phyloP scores from a whole-genome alignment of 2,329 filamentous ascomycete species.

The Calonectria pseudoreteaudii region DNA sequence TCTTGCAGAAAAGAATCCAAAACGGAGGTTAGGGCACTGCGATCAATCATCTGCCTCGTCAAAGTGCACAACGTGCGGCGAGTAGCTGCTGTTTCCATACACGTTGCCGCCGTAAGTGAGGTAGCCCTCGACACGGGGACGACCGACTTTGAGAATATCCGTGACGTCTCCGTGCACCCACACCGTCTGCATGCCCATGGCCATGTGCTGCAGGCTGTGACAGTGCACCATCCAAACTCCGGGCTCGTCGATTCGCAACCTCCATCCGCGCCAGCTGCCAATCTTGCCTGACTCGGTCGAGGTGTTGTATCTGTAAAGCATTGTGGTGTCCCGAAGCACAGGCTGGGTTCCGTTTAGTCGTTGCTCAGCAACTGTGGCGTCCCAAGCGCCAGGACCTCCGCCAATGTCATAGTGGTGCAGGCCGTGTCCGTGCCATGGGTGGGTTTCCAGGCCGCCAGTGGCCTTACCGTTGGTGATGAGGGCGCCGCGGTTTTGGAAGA shows the following conservation, averaged over 20 bases:
- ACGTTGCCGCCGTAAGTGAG: neutral
- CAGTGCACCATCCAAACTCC: conserved; percentile 4
- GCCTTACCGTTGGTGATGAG: neutral
- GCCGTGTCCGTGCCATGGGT: neutral
- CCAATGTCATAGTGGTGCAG: conserved; percentile 1
- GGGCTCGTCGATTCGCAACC: neutral
- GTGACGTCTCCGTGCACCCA: neutral
- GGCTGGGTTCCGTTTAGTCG: neutral
- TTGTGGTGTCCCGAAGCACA: neutral
- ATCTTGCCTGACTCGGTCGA: neutral
- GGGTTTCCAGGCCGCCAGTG: neutral
- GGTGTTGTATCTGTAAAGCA: neutral
- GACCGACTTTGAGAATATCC: neutral
- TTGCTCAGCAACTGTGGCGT: neutral
- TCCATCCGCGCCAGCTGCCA: neutral
- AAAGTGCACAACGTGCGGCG: neutral
- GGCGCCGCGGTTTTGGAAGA: neutral
- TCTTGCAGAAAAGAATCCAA: too few relatives aligned
- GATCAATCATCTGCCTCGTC: neutral
- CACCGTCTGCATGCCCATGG: conserved; percentile 2
- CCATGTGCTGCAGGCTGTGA: conserved; percentile 2
- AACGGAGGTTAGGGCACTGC: neutral
- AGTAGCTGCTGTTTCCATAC: neutral
- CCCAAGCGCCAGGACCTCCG: neutral
- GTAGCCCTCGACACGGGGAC: neutral